Evolutionary conservation across 1,139 yeast species (phyloP), one percentile per base, ranked within the genome.

Genomic region (Candida sp.): DNA sequence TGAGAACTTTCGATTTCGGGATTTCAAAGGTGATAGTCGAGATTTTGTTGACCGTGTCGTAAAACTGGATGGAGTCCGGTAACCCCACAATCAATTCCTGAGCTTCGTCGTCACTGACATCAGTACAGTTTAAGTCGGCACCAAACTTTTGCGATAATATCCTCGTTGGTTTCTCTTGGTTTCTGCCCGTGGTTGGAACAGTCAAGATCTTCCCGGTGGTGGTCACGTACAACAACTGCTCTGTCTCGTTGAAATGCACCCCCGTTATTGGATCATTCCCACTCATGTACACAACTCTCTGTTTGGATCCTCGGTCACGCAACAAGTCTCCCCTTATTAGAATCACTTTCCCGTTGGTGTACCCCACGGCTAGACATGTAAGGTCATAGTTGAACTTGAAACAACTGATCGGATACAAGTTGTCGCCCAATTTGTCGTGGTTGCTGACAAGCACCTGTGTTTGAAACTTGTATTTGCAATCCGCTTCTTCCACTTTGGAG

Each of bases 231-330:
- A 87, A 63, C 7, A 63, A 31, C 5, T 77, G 53, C 39, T 75
- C 80, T 34, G 69, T 67, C 42, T 77, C 81, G 53, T 76, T 74
- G 58, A 88, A 83, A 35, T 81, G 77, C 1, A 94, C 69, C 0
- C 92, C 90, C 0, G 99, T 93, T 27, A 96, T 80, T 0, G 98
- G 97, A 48, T 90, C 96, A 12, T 66, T 63, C 8, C 38, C 49
- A 17, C 85, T 80, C 56, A 88, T 90, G 62, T 85, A 90, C 1
- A 93, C 84, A 0, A 88, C 68, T 34, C 98, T 73, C 63, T 93
- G 98, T 56, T 94, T 83, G 4, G 97, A 85, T 0, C 99, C 99
- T 53, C 97, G 72, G 63, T 96, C 99, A 58, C 94, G 83, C 2
- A 90, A 62, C 43, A 96, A 70, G 66, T 94, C 99, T 5, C 99